Conservation (phyloP, 495 filamentous ascomycete species). For the Penicillium riverlandense region DNA sequence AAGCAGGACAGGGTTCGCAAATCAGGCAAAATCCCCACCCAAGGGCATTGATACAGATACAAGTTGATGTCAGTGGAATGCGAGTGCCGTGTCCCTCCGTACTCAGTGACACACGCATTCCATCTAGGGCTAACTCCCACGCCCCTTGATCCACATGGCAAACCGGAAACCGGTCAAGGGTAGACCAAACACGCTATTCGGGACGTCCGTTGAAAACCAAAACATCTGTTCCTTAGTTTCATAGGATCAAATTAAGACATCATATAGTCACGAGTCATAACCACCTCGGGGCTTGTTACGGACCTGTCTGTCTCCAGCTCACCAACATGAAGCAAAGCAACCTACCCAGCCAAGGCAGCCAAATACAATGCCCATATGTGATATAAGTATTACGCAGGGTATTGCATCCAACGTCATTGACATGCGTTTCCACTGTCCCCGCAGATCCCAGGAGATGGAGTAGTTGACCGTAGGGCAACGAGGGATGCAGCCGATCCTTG, state of each 20-base stretch:
- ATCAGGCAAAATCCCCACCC: too few relatives aligned
- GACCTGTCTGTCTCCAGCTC: not conserved
- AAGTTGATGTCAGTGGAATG: conserved; percentile 14
- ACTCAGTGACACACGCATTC: conserved; percentile 2
- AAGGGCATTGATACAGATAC: too few relatives aligned
- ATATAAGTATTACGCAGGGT: not conserved
- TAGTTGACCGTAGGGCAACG: not conserved
- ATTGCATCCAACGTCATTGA: not conserved
- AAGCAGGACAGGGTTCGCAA: too few relatives aligned
- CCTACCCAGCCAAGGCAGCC: not conserved
- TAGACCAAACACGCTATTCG: too few relatives aligned
- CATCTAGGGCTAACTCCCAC: not conserved
- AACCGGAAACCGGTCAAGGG: not conserved
- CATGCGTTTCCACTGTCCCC: not conserved
- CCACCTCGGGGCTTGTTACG: too few relatives aligned
- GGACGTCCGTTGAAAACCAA: too few relatives aligned
- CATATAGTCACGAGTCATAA: too few relatives aligned
- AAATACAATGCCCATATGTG: not conserved
- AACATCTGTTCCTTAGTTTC: too few relatives aligned
- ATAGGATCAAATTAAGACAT: too few relatives aligned
- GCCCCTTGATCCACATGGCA: conserved; percentile 2
- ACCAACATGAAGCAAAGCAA: not conserved
- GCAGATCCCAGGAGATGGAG: not conserved
- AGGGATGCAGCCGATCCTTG: not conserved
- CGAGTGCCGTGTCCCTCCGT: not conserved